phyloP scores from a whole-genome alignment of 495 filamentous ascomycete species.

The Ramalina peruviana region DNA sequence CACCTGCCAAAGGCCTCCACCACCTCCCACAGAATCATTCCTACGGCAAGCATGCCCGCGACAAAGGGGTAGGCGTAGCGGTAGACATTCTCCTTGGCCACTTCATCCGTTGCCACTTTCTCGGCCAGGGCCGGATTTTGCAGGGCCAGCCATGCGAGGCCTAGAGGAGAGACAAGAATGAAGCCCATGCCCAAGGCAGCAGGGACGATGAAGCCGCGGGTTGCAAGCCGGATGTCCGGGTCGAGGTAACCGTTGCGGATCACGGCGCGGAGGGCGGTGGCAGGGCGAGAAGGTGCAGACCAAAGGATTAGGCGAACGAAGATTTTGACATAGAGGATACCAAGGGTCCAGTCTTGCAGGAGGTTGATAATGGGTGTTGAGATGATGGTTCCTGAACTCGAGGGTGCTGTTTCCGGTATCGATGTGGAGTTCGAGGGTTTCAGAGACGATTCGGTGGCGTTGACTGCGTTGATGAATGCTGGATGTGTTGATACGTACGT shows the following conservation, averaged over 20 bases:
- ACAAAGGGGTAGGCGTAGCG: conserved; percentile 52
- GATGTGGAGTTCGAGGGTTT: neutral
- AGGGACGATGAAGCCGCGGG: conserved; percentile 69
- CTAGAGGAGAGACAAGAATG: conserved; percentile 46
- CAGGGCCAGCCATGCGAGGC: conserved; percentile 32
- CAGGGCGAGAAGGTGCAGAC: conserved; percentile 49
- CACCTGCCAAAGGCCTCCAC: conserved; percentile 51
- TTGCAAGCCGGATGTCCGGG: conserved; percentile 66
- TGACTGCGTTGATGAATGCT: neutral
- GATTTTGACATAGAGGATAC: conserved; percentile 83
- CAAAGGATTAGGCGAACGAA: conserved; percentile 55
- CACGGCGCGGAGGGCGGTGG: conserved; percentile 59
- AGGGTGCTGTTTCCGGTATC: neutral
- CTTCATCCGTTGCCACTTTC: conserved; percentile 21
- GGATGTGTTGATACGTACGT: conserved; percentile 44
- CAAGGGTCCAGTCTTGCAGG: conserved; percentile 87
- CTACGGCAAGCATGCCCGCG: conserved; percentile 34
- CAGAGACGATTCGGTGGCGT: conserved; percentile 14
- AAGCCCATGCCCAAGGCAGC: conserved; percentile 39
- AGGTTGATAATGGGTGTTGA: conserved; percentile 62
- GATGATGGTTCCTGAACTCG: neutral
- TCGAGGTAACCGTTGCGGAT: conserved; percentile 67
- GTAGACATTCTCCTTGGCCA: conserved; percentile 44
- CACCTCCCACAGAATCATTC: conserved; percentile 27
- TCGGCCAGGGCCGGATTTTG: conserved; percentile 25